Evolutionary conservation across 106 monocot species (phyloP).

Genomic region (Alisma plantagoaquatica): DNA sequence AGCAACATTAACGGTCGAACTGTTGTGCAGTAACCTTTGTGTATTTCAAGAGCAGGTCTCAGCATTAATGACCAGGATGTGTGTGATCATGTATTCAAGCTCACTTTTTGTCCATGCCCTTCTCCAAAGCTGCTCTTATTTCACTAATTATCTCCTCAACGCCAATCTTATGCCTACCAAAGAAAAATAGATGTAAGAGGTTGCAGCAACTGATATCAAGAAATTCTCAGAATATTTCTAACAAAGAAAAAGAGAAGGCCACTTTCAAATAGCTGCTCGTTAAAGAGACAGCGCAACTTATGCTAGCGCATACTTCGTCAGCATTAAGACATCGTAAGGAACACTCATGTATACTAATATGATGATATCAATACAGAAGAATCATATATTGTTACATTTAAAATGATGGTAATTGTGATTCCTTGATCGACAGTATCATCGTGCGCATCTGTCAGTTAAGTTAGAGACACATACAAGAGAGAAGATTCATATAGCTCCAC

Average conservation of each 20-base stretch:
- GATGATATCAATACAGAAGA: background rate
- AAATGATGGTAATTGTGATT: no score
- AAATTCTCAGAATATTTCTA: background rate
- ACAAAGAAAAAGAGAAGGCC: background rate
- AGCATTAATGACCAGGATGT: no score
- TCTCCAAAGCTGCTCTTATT: background rate
- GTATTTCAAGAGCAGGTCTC: no score
- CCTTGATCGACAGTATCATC: no score
- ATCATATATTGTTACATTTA: no score
- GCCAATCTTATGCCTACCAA: background rate
- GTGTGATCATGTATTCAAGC: no score
- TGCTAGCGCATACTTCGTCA: background rate
- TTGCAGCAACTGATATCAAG: background rate
- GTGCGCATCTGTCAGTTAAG: no score
- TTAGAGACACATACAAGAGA: no score
- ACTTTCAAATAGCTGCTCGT: background rate
- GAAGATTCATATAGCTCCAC: no score
- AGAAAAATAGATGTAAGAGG: background rate
- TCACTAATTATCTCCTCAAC: conserved; percentile 3
- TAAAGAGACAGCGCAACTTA: no score
- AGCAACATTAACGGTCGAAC: no score
- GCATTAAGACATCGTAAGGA: background rate
- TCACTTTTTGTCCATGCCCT: background rate
- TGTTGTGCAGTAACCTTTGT: no score
- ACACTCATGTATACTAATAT: background rate